These are phyloP conservation scores for Hysterium pulicare DNA, from an alignment of 2,329 filamentous ascomycete genomes.

Conservation along the genomic window DNA sequence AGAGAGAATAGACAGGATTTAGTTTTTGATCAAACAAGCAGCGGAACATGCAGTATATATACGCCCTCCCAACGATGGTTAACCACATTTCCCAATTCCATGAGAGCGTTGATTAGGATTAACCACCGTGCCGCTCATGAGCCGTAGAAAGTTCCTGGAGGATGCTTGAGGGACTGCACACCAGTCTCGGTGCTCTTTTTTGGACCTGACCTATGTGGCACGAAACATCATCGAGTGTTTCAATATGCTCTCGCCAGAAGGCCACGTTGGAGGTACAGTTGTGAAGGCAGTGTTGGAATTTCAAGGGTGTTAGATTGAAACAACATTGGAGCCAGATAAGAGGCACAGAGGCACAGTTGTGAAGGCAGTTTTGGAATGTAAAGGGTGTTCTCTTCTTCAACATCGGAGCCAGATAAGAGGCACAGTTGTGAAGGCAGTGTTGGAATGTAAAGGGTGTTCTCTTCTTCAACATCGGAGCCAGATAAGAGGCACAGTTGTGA, in stretches of 20 bases:
- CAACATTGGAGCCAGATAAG: slow-evolving; percentile 4
- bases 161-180: slow-evolving; percentile 4
- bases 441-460: background rate
- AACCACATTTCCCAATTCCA: slow-evolving; percentile 3
- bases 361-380: slow-evolving; percentile 1
- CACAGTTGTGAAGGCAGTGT: slow-evolving; percentile 6
- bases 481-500: slow-evolving; percentile 3
- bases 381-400: too few relatives aligned
- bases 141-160: slow-evolving; percentile 4
- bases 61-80: slow-evolving; percentile 5
- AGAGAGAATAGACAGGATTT: slow-evolving; percentile 4
- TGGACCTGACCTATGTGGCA: slow-evolving; percentile 6
- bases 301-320: slow-evolving; percentile 5
- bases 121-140: slow-evolving; percentile 6
- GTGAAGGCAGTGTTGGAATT: slow-evolving; percentile 1
- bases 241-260: slow-evolving; percentile 4
- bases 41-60: slow-evolving; percentile 8
- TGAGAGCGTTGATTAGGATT: slow-evolving; percentile 5
- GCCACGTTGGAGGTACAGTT: slow-evolving; percentile 4
- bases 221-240: slow-evolving; percentile 7
- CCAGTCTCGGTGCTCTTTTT: slow-evolving; percentile 2
- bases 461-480: slow-evolving; percentile 2
- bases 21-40: slow-evolving; percentile 5
- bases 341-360: slow-evolving; percentile 8
- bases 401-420: slow-evolving; percentile 4